Evolutionary conservation across 805 yeast genomes (phyloP), one percentile per base, ranked within the genome.

Genomic region (Yamadazyma akitaensis): DNA sequence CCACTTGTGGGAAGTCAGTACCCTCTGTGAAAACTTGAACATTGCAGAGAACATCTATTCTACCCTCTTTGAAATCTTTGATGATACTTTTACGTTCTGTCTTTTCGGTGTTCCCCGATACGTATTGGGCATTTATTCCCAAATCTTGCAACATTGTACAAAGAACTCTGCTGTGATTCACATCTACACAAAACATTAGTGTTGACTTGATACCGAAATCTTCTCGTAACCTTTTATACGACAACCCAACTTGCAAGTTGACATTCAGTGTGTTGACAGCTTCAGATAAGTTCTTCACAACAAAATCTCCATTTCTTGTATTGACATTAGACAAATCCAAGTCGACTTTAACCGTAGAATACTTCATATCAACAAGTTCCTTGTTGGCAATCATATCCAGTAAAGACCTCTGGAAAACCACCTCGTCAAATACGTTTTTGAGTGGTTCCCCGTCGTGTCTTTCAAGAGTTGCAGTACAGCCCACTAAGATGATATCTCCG

Each of bases 1-100:
- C 97, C 47, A 90, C 85, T 50, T 82, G 82, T 2, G 97, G 97
- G 16, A 92, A 82, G 65, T 91, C 97, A 0, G 97, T 89, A 0
- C 98, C 98, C 62, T 91, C 98, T 0, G 96, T 91, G 55, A 92
- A 84, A 5, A 91, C 88, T 14, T 86, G 88, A 61, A 96, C 94
- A 59, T 92, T 92, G 67, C 94, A 76, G 26, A 91, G 64, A 0
- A 92, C 95, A 4, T 84, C 80, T 16, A 88, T 72, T 13, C 73
- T 59, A 0, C 94, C 90, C 0, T 65, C 54, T 50, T 73, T 76
- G 59, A 91, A 92, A 31, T 77, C 82, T 5, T 68, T 63, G 2
- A 90, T 64, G 53, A 81, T 70, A 2, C 62, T 57, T 13, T 67
- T 74, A 35, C 97, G 69, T 35, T 76, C 81, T 5, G 60, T 58